These are phyloP conservation scores for Pythium dissotocum DNA, from an alignment of 352 stramenopile species.

Conservation along the genomic window DNA sequence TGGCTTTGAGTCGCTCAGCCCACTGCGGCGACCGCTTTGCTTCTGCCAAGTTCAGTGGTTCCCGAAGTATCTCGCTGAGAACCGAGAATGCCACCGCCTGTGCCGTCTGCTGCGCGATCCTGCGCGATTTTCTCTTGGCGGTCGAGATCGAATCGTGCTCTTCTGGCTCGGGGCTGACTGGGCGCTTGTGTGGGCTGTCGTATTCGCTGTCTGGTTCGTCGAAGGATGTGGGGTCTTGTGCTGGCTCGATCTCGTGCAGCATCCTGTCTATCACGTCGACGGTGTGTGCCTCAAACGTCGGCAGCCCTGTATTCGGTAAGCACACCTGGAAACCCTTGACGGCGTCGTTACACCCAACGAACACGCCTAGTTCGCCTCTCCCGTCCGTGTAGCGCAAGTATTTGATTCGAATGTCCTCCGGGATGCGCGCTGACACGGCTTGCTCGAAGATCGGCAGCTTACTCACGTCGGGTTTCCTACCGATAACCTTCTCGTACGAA, in stretches of 20 bases:
- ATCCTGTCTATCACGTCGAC: background rate
- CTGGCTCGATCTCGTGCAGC: background rate
- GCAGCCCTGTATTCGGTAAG: background rate
- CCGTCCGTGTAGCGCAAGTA: background rate
- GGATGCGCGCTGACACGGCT: background rate
- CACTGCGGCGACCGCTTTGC: slow-evolving; percentile 5
- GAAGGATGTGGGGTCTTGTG: too few relatives aligned
- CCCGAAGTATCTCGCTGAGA: slow-evolving; percentile 5
- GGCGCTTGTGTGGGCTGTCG: background rate
- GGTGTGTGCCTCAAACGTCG: background rate
- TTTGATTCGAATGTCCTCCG: slow-evolving; percentile 5
- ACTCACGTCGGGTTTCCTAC: background rate
- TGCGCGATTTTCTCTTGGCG: background rate
- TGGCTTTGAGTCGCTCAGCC: slow-evolving; percentile 7
- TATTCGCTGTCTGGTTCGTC: background rate
- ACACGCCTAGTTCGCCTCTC: slow-evolving; percentile 1
- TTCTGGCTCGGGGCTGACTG: background rate
- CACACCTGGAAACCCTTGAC: slow-evolving; percentile 8
- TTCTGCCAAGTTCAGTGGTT: slow-evolving; percentile 11
- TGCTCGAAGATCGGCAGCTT: slow-evolving; percentile 18
- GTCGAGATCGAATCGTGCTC: background rate
- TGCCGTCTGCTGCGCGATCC: background rate
- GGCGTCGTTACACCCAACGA: slow-evolving; percentile 8
- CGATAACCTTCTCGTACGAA: slow-evolving; percentile 9
- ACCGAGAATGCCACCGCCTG: background rate